Conservation (phyloP, 352 stramenopile species). For the Pythium rishiriense region DNA sequence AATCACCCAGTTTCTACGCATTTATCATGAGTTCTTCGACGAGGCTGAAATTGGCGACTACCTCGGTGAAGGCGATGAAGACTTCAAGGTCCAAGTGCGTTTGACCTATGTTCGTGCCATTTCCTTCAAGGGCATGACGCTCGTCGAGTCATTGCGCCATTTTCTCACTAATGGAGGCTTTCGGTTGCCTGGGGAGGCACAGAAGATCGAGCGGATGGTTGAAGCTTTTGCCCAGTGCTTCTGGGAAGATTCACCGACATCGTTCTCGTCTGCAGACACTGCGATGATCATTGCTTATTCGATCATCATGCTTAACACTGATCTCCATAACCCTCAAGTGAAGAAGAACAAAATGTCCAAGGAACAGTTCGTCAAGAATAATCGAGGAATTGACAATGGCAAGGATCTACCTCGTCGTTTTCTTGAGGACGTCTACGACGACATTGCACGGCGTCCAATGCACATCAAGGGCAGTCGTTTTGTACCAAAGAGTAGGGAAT, state of each 20-base stretch:
- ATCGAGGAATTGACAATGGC: conserved; percentile 91
- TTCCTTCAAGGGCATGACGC: conserved; percentile 96
- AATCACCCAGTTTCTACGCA: conserved; percentile 93
- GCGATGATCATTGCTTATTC: conserved; percentile 91
- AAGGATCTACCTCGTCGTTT: conserved; percentile 91
- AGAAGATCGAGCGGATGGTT: conserved; percentile 98
- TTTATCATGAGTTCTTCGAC: conserved; percentile 94
- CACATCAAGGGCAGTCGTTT: conserved; percentile 80
- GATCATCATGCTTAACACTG: conserved; percentile 91
- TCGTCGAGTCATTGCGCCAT: conserved; percentile 95
- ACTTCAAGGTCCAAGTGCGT: conserved; percentile 91
- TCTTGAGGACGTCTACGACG: conserved; percentile 95
- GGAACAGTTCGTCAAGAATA: conserved; percentile 97
- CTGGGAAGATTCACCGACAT: conserved; percentile 91
- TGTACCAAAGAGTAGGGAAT: conserved; percentile 52
- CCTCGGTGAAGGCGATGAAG: conserved; percentile 90
- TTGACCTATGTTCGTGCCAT: conserved; percentile 95
- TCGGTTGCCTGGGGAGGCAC: conserved; percentile 95
- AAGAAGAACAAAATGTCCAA: conserved; percentile 97
- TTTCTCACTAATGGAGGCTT: conserved; percentile 98
- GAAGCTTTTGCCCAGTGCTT: conserved; percentile 98
- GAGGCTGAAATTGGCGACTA: conserved; percentile 94
- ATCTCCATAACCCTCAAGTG: conserved; percentile 89
- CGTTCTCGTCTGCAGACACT: conserved; percentile 80
- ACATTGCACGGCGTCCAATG: conserved; percentile 93